Evolutionary conservation across 2,329 filamentous ascomycete genomes (phyloP), one percentile per base, ranked within the genome.

Genomic region (Fusarium anthophilum): DNA sequence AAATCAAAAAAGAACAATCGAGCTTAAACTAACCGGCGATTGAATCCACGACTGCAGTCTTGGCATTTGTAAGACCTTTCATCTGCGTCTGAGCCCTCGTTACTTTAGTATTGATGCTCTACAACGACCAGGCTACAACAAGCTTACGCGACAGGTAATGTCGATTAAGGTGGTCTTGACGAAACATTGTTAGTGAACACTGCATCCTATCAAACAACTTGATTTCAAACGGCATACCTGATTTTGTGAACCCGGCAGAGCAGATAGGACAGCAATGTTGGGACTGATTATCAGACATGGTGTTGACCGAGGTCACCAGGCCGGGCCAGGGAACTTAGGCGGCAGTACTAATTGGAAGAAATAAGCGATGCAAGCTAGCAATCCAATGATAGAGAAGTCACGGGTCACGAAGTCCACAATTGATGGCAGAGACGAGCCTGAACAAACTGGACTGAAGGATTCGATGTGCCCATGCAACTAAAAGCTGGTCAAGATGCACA

Each of bases 21-120:
- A 20, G n/a, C 7, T 17, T n/a, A 12, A 13, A 48, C 56, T 18
- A 4, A 66, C 69, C 69, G 54, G 5, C 69, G 66, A 18, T 70
- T 71, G 39, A 71, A 71, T 15, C 51, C 35, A 11, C 51, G 24
- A 11, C 24, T 43, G 3, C 69, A 70, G n/a, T 62, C 66, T 12
- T 50, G 26, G 28, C 56, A 64, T 26, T 22, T 10, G 12, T 60
- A 63, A 13, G 55, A 6, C 22, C 54, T 44, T n/a, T 61, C 11
- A 10, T 63, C 37, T 15, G 32, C 24, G 13, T 63, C 60, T 63
- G 6, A 8, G 8, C 11, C 17, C n/a, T 28, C 15, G 18, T 22
- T 38, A 5, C 20, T 10, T 35, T 7, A 30, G 26, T 8, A 10
- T 10, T 11, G 8, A 51, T 8, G 24, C 12, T 5, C n/a, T 51